A percentile compares a stretch with the other conserved stretches of the same genome.
Evolutionary conservation across 2,329 filamentous ascomycete genomes (phyloP).

Genomic region (Anisogramma anomala): DNA sequence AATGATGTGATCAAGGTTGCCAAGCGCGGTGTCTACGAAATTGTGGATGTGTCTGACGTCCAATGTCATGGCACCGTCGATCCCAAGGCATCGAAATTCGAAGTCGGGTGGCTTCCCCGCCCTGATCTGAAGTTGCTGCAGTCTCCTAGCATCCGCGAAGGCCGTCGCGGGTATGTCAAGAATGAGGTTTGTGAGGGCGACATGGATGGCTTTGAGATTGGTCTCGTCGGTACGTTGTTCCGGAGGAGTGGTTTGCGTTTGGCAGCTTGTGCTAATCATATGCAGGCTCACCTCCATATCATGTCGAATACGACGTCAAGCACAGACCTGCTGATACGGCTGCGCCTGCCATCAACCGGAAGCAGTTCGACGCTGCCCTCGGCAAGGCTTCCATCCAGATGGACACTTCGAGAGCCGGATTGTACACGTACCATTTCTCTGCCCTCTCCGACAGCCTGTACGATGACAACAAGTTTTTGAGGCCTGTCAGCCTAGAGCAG

Average conservation of each 20-base stretch:
- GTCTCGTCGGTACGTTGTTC: constrained; percentile 53
- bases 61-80: constrained; percentile 78
- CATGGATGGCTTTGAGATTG: constrained; percentile 76
- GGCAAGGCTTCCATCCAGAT: constrained; percentile 68
- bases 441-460: constrained; percentile 80
- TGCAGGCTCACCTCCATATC: constrained; percentile 67
- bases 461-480: constrained; percentile 54
- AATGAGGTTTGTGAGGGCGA: constrained; percentile 88
- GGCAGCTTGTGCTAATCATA: constrained; percentile 21
- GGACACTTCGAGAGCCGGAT: constrained; percentile 73
- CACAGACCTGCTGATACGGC: constrained; percentile 58
- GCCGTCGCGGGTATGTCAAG: constrained; percentile 50
- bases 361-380: constrained; percentile 65
- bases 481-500: constrained; percentile 63
- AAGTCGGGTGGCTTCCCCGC: constrained; percentile 74
- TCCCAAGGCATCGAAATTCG: constrained; percentile 58
- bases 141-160: constrained; percentile 47
- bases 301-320: constrained; percentile 68
- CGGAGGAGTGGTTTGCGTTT: not conserved
- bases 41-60: constrained; percentile 64
- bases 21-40: constrained; percentile 64
- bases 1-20: constrained; percentile 62
- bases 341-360: constrained; percentile 49
- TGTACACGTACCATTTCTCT: constrained; percentile 77
- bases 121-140: constrained; percentile 59